Percentiles rank a stretch among this genome's conserved stretches.
These are phyloP conservation scores for Trichomonas gallinae DNA, from an alignment of 208 protist genomes.

Conservation along the genomic window DNA sequence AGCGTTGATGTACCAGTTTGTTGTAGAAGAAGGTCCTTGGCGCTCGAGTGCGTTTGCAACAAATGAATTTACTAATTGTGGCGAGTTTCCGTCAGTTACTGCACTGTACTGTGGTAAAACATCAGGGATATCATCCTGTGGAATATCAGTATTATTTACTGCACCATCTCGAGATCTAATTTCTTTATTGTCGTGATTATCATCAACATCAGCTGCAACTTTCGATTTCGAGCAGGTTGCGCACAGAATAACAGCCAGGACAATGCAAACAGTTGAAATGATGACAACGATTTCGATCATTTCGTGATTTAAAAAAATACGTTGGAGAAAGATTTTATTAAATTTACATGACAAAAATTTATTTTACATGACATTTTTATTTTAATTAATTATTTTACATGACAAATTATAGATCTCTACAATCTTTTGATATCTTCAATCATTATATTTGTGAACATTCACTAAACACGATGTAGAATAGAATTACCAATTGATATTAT, in stretches of 20 bases:
- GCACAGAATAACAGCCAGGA: background rate
- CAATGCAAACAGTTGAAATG: background rate
- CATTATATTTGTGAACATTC: no score
- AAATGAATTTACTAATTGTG: background rate
- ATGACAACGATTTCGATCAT: background rate
- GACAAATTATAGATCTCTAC: no score
- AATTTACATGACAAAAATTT: no score
- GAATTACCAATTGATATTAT: no score
- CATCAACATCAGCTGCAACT: background rate
- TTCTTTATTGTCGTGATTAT: background rate
- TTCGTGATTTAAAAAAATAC: no score
- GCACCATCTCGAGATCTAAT: background rate
- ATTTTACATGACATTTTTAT: no score
- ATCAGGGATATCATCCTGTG: background rate
- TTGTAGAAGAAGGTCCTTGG: background rate
- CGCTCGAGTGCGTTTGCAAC: background rate
- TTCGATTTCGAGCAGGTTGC: background rate
- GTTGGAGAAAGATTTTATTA: no score
- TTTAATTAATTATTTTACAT: no score
- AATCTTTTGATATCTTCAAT: no score
- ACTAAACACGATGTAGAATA: no score
- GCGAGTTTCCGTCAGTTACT: background rate
- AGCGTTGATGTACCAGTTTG: background rate
- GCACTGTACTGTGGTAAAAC: background rate
- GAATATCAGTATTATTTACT: background rate